phyloP scores from a whole-genome alignment of 169 alveolate genomes.

The Eimeria acervulina region DNA sequence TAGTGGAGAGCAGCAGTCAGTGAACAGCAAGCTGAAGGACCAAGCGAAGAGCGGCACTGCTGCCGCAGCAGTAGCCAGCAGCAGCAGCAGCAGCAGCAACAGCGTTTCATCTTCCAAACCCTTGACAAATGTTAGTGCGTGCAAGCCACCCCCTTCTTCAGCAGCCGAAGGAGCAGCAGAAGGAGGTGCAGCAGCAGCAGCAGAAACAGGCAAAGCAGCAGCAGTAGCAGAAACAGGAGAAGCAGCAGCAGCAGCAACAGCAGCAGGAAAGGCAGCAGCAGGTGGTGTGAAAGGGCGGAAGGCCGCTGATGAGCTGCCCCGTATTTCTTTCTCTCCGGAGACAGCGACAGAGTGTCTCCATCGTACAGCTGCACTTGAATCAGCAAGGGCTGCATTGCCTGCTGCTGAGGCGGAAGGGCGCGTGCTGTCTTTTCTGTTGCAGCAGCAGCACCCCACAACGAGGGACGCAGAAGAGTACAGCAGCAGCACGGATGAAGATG shows the following conservation, averaged over 20 bases:
- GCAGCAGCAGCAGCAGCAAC: constrained; percentile 64
- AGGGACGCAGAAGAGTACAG: constrained; percentile 51
- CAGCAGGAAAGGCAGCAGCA: background rate
- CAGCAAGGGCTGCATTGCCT: constrained; percentile 92
- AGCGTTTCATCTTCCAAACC: background rate
- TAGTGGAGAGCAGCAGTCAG: background rate
- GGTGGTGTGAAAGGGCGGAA: background rate
- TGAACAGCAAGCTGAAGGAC: background rate
- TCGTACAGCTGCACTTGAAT: constrained; percentile 85
- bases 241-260: background rate
- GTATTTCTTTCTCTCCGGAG: constrained; percentile 40
- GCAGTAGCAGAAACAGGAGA: background rate
- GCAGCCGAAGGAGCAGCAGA: background rate
- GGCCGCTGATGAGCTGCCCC: background rate
- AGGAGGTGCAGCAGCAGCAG: constrained; percentile 16
- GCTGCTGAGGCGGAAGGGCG: constrained; percentile 88
- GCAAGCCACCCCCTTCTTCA: background rate
- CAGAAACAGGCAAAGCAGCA: background rate
- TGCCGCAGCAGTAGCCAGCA: background rate
- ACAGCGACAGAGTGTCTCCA: background rate
- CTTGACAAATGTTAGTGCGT: background rate
- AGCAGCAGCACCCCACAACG: constrained; percentile 64
- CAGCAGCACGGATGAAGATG: background rate
- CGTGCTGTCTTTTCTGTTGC: constrained; percentile 53
- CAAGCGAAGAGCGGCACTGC: background rate